Evolutionary conservation across 495 filamentous ascomycete genomes (phyloP), one percentile per base, ranked within the genome.

Genomic region (Saxophila tyrrhenica): DNA sequence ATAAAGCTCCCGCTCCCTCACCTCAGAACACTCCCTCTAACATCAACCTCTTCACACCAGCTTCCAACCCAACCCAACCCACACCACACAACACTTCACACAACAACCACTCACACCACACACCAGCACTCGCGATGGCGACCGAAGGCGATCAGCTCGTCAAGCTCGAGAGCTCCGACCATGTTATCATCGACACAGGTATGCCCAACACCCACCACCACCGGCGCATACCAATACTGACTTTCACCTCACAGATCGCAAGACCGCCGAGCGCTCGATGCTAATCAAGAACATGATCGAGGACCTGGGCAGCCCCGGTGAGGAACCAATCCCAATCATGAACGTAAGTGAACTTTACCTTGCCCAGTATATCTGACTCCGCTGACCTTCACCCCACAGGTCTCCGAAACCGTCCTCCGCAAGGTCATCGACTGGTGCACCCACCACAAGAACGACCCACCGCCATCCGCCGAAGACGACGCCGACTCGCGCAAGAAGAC

Each of bases 341-440:
- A 98, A 97, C 62, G 92, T 87, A 72, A 68, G 85, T 71, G 13
- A n/a, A n/a, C n/a, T n/a, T n/a, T n/a, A n/a, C n/a, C n/a, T n/a
- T n/a, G n/a, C n/a, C n/a, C n/a, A n/a, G n/a, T n/a, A n/a, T n/a
- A n/a, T n/a, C 51, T 48, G 25, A 60, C 60, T 50, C 39, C 50
- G 45, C 50, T 58, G 44, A 56, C n/a, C 58, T 21, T 17, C 19
- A 11, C 55, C 23, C 10, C 47, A 23, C 57, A 92, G 87, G 87
- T 98, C 62, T 95, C 94, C 67, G 90, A 95, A 67, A 75, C 86
- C 3, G 92, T 98, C 45, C 73, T 98, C 19, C 82, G 81, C 67
- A 98, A 98, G 72, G 92, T 98, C 35, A 81, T 97, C 64, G 94
- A 96, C 67, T 98, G 92, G 92, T 97, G 92, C 69, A 79, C 82